Percentiles rank a stretch among this genome's conserved stretches.
These are phyloP conservation scores for Sporobolus alterniflorus DNA, from an alignment of 202 grass and related monocot genomes.

Conservation along the genomic window DNA sequence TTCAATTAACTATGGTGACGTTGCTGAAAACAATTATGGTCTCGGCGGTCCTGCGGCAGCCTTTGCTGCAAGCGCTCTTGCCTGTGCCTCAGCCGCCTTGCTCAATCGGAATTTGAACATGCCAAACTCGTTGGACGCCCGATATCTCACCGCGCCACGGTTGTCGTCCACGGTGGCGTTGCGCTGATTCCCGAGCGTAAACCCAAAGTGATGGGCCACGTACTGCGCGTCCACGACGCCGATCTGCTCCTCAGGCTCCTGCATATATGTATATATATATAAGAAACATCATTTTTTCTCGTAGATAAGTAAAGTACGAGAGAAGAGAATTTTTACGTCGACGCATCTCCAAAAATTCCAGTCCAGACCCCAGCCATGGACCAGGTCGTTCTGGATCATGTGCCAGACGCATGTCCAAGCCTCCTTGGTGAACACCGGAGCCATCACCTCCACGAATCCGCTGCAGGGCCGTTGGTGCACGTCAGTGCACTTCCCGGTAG, in stretches of 20 bases:
- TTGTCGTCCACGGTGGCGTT: neutral
- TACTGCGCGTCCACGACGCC: conserved; percentile 77
- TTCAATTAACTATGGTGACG: neutral
- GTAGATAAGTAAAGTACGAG: neutral
- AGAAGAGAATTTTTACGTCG: neutral
- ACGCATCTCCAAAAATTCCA: conserved; percentile 82
- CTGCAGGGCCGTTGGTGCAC: conserved; percentile 18
- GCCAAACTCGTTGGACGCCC: neutral
- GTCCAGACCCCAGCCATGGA: conserved; percentile 86
- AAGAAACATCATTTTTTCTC: too few species aligned
- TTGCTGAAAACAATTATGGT: neutral
- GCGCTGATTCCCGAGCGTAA: neutral
- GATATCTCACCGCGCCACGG: neutral
- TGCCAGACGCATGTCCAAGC: conserved; percentile 86
- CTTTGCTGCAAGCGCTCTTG: neutral
- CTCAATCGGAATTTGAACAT: neutral
- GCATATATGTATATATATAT: neutral
- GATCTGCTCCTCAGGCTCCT: conserved; percentile 66
- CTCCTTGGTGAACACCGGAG: conserved; percentile 68
- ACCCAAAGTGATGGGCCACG: conserved; percentile 41
- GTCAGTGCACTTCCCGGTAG: neutral
- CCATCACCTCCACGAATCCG: conserved; percentile 86
- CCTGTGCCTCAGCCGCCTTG: neutral
- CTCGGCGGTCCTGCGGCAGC: neutral
- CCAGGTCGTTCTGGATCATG: conserved; percentile 90